Evolutionary conservation across 306 rosid genomes (phyloP), one percentile per base, ranked within the genome.

Genomic region (Vigna nakashimae): DNA sequence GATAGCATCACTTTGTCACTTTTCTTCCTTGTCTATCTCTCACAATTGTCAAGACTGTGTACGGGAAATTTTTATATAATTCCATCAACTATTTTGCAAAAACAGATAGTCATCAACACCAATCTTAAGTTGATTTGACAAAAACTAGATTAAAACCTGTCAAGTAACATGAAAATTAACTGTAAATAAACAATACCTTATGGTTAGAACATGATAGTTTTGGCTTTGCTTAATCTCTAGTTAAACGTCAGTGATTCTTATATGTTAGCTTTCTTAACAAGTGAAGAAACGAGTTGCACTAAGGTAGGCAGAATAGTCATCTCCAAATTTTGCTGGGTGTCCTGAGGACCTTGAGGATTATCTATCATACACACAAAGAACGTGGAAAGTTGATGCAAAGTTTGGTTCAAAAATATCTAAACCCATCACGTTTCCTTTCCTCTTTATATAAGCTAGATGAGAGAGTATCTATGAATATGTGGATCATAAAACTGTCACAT

Each of bases 41-140:
- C n/a, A 14, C 4, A 43, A 65, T 42, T 3, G 66, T 36, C 45
- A 78, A 63, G 70, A n/a, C 53, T 20, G 20, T 26, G 74, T 69
- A 82, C 46, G 64, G 75, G 69, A 32, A 38, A 50, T 34, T 14
- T n/a, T 50, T 26, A 71, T 38, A 28, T 65, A 28, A 49, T 65
- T 78, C 57, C 46, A 51, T 76, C 48, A 52, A 72, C 67, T 40
- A 64, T 66, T 56, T 71, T 79, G n/a, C 58, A 70, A 84, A 65
- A 77, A 69, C 56, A 58, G 12, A 56, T 22, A 32, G 7, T 20
- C 63, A 9, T 56, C 63, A 53, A 16, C 20, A 6, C 10, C 56
- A 50, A 4, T 3, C 16, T 50, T 16, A 15, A 4, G 3, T 50
- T 50, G 55, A 0, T 15, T 2, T 2, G 6, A 1, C 6, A 1